Conservation (phyloP, 2,329 filamentous ascomycete species). For the Calonectria ilicicola region DNA sequence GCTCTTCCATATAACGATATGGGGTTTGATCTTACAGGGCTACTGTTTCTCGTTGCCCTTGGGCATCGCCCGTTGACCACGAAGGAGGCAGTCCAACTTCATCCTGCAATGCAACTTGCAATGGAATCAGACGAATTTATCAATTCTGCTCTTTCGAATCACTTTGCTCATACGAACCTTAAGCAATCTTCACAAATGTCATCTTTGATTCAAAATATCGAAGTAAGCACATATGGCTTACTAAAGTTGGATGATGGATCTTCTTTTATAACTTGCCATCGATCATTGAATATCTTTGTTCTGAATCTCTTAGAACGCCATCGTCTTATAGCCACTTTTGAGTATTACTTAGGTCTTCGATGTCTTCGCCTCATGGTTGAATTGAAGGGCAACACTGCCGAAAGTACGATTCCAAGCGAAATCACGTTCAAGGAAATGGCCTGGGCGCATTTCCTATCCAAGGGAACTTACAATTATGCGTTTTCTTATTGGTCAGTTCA, state of each 20-base stretch:
- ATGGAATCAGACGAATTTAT: neutral
- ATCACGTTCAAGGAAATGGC: no score
- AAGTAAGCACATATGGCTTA: neutral
- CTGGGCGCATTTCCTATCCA: neutral
- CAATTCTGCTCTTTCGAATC: neutral
- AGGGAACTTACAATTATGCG: neutral
- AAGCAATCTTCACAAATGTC: neutral
- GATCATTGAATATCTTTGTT: neutral
- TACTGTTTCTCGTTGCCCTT: neutral
- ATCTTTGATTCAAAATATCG: neutral
- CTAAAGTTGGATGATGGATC: neutral
- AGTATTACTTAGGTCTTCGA: neutral
- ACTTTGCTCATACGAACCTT: neutral
- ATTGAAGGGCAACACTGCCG: no score
- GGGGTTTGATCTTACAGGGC: neutral
- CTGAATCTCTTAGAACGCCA: neutral
- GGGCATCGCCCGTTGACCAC: neutral
- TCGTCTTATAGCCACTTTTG: neutral
- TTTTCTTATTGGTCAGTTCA: neutral
- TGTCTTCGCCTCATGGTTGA: neutral
- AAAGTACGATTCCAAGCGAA: neutral
- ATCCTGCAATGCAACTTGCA: neutral
- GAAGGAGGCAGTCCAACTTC: neutral
- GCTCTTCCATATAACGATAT: neutral
- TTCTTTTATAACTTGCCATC: neutral